A percentile compares a stretch with the other conserved stretches of the same genome.
Evolutionary conservation across 805 yeast species (phyloP).

Genomic region (Myxozyma vanderwaltii): DNA sequence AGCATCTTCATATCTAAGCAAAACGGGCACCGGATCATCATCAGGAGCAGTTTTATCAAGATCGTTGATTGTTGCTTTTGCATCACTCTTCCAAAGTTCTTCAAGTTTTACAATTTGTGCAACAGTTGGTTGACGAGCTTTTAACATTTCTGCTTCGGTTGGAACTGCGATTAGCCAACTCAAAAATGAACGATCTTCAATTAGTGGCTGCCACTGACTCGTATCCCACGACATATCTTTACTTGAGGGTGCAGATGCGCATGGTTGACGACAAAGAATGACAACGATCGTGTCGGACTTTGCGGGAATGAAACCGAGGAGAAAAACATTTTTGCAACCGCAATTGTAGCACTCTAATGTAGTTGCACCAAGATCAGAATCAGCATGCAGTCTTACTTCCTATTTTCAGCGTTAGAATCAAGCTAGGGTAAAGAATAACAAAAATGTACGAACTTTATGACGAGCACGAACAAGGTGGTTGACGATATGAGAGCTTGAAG

Average conservation of each 20-base stretch:
- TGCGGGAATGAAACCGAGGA: slow-evolving; percentile 84
- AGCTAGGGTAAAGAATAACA: neutral
- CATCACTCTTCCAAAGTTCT: slow-evolving; percentile 75
- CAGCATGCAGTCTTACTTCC: slow-evolving; percentile 69
- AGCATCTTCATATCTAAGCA: slow-evolving; percentile 78
- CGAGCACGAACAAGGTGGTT: slow-evolving; percentile 80
- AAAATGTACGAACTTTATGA: slow-evolving; percentile 53
- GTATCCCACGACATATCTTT: slow-evolving; percentile 85
- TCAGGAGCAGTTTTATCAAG: slow-evolving; percentile 55
- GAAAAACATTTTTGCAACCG: slow-evolving; percentile 77
- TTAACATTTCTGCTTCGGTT: slow-evolving; percentile 59
- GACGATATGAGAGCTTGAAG: slow-evolving; percentile 75
- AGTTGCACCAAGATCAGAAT: slow-evolving; percentile 84
- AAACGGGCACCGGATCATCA: slow-evolving; percentile 66
- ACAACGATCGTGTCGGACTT: slow-evolving; percentile 85
- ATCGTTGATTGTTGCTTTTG: slow-evolving; percentile 71
- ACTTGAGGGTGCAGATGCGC: slow-evolving; percentile 53
- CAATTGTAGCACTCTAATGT: slow-evolving; percentile 87
- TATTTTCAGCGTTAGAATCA: slow-evolving; percentile 13
- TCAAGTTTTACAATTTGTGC: slow-evolving; percentile 73
- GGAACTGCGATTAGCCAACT: slow-evolving; percentile 82
- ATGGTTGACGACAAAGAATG: slow-evolving; percentile 82
- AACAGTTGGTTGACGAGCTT: slow-evolving; percentile 58
- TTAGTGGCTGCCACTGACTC: slow-evolving; percentile 81
- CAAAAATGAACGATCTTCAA: slow-evolving; percentile 74